Conservation (phyloP, 2,329 filamentous ascomycete genomes). For the Camptophora hylomeconis region DNA sequence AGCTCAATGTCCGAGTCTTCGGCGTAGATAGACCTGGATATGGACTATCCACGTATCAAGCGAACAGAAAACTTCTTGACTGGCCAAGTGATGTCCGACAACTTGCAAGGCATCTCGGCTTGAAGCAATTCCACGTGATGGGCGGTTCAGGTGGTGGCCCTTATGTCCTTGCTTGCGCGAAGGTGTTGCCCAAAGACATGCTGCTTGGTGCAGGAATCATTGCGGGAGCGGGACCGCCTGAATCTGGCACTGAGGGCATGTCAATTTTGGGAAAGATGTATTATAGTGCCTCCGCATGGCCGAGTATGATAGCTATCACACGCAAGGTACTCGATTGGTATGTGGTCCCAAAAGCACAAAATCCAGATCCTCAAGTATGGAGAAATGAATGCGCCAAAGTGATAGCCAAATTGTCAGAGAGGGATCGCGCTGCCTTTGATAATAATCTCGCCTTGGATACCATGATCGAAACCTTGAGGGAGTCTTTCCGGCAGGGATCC, state of each 20-base stretch:
- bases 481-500: not conserved
- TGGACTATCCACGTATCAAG: constrained; percentile 28
- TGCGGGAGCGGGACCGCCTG: constrained; percentile 1
- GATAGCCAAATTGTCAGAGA: not conserved
- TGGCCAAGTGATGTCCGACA: constrained; percentile 30
- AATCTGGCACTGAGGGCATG: not conserved
- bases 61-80: constrained; percentile 26
- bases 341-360: not conserved
- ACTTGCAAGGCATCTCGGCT: constrained; percentile 27
- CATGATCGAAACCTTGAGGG: not conserved
- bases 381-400: not conserved
- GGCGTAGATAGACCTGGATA: constrained; percentile 31
- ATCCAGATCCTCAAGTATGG: not conserved
- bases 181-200: constrained; percentile 1
- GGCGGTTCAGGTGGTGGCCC: constrained; percentile 16
- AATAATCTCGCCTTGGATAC: not conserved
- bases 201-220: constrained; percentile 1
- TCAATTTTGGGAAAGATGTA: not conserved
- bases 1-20: constrained; percentile 27
- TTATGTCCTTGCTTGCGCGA: constrained; percentile 4
- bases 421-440: not conserved
- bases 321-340: not conserved
- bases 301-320: not conserved
- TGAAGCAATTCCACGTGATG: constrained; percentile 31
- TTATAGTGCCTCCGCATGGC: not conserved